These are phyloP conservation scores for Xylariaceae sp. DNA, from an alignment of 2,329 filamentous ascomycete genomes.

Conservation along the genomic window DNA sequence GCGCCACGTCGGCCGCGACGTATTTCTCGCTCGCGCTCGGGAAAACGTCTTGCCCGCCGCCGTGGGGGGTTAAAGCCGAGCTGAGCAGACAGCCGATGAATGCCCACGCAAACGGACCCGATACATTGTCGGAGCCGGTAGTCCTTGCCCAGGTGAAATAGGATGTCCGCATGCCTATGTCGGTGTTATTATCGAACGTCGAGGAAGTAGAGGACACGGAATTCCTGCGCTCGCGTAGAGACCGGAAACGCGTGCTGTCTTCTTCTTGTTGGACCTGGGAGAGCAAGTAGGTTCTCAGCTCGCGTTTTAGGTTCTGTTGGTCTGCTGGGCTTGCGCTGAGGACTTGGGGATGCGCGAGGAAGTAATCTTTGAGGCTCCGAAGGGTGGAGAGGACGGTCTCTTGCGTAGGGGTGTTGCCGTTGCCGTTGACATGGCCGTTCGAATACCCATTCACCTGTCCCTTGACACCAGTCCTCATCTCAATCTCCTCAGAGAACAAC, in stretches of 20 bases:
- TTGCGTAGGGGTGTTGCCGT: slow-evolving; percentile 1
- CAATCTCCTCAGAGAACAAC: slow-evolving; percentile 8
- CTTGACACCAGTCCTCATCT: background rate
- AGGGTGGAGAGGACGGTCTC: slow-evolving; percentile 14
- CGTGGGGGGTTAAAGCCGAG: slow-evolving; percentile 7
- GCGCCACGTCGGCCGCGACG: slow-evolving; percentile 13
- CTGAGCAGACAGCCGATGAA: slow-evolving; percentile 18
- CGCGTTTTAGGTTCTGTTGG: slow-evolving; percentile 12
- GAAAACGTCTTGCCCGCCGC: slow-evolving; percentile 18
- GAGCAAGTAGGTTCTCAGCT: slow-evolving; percentile 16
- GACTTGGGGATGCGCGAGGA: slow-evolving; percentile 14
- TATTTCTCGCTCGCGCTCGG: slow-evolving; percentile 19
- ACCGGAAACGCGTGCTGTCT: slow-evolving; percentile 14
- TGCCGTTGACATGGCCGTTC: background rate
- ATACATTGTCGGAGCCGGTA: slow-evolving; percentile 18
- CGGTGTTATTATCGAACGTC: no score
- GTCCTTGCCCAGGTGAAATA: slow-evolving; percentile 21
- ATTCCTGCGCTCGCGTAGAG: slow-evolving; percentile 6
- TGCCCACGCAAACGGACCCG: slow-evolving; percentile 18
- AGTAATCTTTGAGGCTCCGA: slow-evolving; percentile 16
- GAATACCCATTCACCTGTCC: background rate
- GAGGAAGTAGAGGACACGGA: background rate
- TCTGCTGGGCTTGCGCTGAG: slow-evolving; percentile 13
- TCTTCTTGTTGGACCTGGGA: slow-evolving; percentile 19
- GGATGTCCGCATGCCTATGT: background rate